Evolutionary conservation across 495 filamentous ascomycete genomes (phyloP).

Genomic region (Xeromyces bisporus): DNA sequence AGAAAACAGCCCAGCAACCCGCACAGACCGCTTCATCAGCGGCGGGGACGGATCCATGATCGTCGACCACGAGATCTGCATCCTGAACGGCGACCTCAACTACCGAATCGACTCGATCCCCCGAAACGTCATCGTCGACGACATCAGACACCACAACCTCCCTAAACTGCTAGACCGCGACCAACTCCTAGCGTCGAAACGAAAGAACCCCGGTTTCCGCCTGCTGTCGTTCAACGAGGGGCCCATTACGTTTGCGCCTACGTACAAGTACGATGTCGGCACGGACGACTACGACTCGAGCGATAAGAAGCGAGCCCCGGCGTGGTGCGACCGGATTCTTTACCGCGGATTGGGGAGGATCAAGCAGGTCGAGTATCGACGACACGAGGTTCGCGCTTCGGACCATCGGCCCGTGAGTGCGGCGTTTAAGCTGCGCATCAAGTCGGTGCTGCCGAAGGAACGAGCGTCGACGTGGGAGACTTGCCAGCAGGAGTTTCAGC

Average conservation of each 20-base stretch:
- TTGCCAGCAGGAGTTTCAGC: conserved; percentile 55
- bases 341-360: conserved; percentile 72
- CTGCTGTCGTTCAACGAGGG: conserved; percentile 74
- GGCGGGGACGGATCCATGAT: conserved; percentile 94
- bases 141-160: conserved; percentile 62
- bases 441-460: conserved; percentile 52
- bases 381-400: conserved; percentile 77
- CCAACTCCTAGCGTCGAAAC: conserved; percentile 70
- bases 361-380: conserved; percentile 69
- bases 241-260: conserved; percentile 80
- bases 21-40: conserved; percentile 62
- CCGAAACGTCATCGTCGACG: conserved; percentile 74
- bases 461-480: conserved; percentile 48
- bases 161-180: conserved; percentile 87
- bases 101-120: conserved; percentile 98
- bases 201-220: conserved; percentile 76
- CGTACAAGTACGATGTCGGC: conserved; percentile 96
- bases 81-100: conserved; percentile 91
- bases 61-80: conserved; percentile 89
- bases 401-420: conserved; percentile 91
- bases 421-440: conserved; percentile 61
- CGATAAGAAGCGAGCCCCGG: conserved; percentile 89
- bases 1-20: conserved; percentile 39
- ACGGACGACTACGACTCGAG: conserved; percentile 85
- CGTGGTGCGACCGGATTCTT: conserved; percentile 90